Evolutionary conservation across 1,139 yeast genomes (phyloP).

Genomic region (Geotrichum restrictum): DNA sequence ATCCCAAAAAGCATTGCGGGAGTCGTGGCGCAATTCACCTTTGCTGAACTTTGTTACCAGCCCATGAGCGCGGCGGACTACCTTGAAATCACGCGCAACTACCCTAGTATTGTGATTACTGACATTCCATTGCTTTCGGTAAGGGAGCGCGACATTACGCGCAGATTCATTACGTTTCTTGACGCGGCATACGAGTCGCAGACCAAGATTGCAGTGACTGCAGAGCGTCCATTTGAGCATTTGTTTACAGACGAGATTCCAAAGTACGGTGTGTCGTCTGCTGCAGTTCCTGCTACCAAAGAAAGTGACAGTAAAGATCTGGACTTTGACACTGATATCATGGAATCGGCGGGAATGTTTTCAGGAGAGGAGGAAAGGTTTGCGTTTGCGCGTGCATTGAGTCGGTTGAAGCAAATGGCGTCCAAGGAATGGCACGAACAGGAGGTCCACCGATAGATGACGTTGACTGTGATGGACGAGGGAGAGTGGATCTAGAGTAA

Average conservation of each 20-base stretch:
- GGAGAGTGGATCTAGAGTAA: too few relatives aligned
- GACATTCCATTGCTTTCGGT: slow-evolving; percentile 85
- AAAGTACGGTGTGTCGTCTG: slow-evolving; percentile 41
- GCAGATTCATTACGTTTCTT: slow-evolving; percentile 86
- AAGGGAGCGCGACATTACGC: slow-evolving; percentile 72
- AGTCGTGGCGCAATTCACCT: slow-evolving; percentile 83
- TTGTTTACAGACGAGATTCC: slow-evolving; percentile 83
- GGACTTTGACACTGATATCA: slow-evolving; percentile 48
- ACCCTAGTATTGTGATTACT: slow-evolving; percentile 74
- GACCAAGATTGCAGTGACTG: slow-evolving; percentile 81
- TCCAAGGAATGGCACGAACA: slow-evolving; percentile 69
- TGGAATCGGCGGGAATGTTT: slow-evolving; percentile 78
- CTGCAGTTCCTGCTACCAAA: background rate
- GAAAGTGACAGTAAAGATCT: slow-evolving; percentile 36
- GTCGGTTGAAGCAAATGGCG: slow-evolving; percentile 89
- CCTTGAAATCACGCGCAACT: slow-evolving; percentile 72
- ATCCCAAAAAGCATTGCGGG: slow-evolving; percentile 78
- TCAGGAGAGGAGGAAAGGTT: slow-evolving; percentile 89
- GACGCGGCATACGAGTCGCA: slow-evolving; percentile 94
- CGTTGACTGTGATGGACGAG: too few relatives aligned
- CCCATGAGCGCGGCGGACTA: slow-evolving; percentile 97
- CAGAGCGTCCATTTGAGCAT: slow-evolving; percentile 78
- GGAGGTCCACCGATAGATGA: background rate
- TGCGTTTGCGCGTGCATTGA: slow-evolving; percentile 92
- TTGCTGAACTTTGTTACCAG: slow-evolving; percentile 76